Evolutionary conservation across 208 protist genomes (phyloP).

Genomic region (Crithidia acanthocephali): DNA sequence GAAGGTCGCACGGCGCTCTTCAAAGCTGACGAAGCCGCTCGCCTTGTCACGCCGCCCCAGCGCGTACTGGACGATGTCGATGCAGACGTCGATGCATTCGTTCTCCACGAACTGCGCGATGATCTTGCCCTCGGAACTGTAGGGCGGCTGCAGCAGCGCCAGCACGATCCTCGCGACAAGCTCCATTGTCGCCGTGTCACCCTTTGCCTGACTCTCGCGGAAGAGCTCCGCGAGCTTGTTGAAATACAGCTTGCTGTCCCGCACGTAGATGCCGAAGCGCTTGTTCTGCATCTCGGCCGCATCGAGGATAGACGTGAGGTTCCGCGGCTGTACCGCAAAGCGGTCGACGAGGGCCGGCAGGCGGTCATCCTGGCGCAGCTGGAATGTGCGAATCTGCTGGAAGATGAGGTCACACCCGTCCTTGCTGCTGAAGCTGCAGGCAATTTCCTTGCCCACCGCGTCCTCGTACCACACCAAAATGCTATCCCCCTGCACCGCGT

Average conservation of each 20-base stretch:
- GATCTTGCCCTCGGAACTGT: constrained; percentile 74
- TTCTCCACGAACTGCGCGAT: constrained; percentile 78
- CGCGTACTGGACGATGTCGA: constrained; percentile 84
- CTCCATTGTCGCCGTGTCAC: constrained; percentile 46
- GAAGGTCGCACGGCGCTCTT: constrained; percentile 74
- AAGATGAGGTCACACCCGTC: constrained; percentile 68
- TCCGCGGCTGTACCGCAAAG: constrained; percentile 61
- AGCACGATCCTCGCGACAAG: constrained; percentile 55
- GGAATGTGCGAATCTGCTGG: constrained; percentile 50
- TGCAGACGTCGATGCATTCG: constrained; percentile 56
- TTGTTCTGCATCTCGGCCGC: constrained; percentile 52
- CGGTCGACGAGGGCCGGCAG: constrained; percentile 32
- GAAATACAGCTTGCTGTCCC: constrained; percentile 48
- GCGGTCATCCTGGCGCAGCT: constrained; percentile 37
- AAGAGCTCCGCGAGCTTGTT: constrained; percentile 66
- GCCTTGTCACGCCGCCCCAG: constrained; percentile 57
- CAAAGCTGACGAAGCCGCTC: constrained; percentile 71
- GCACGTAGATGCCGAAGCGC: constrained; percentile 68
- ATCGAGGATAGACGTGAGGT: constrained; percentile 59
- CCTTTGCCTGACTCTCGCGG: constrained; percentile 27
- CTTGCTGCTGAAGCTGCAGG: constrained; percentile 73
- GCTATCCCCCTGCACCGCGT: constrained; percentile 69
- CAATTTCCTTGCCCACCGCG: constrained; percentile 60
- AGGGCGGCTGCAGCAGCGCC: constrained; percentile 59
- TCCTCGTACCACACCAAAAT: constrained; percentile 81